Percentiles rank a stretch among this genome's conserved stretches.
Evolutionary conservation across 352 stramenopile species (phyloP).

Genomic region (Globisporangium heterothallicum): DNA sequence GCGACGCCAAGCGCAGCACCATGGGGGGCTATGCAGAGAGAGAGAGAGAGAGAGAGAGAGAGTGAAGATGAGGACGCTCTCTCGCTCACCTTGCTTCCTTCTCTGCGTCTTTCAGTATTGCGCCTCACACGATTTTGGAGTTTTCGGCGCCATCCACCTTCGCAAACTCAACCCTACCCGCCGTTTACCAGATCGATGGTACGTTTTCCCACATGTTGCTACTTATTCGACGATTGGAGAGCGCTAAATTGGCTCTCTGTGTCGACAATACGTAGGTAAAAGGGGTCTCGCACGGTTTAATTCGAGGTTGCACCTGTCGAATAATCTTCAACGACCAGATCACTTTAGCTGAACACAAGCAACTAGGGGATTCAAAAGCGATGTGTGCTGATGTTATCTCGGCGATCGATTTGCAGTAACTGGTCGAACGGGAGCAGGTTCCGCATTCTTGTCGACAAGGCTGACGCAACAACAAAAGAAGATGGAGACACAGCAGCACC

Average conservation of each 20-base stretch:
- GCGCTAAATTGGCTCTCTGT: neutral
- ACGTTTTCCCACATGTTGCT: neutral
- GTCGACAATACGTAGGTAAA: neutral
- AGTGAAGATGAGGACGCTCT: no score
- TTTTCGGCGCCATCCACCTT: neutral
- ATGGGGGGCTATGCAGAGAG: conserved; percentile 15
- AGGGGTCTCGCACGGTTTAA: no score
- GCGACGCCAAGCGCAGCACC: conserved; percentile 16
- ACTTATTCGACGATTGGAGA: neutral
- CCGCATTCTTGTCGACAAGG: no score
- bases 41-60: no score
- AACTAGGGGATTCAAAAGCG: no score
- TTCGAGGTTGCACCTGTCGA: no score
- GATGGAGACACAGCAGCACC: neutral
- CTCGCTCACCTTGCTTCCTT: conserved; percentile 1
- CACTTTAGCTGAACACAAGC: no score
- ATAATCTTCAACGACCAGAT: no score
- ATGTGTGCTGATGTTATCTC: no score
- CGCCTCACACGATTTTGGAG: conserved; percentile 3
- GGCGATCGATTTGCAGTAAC: no score
- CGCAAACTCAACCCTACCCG: conserved; percentile 11
- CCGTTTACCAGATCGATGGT: conserved; percentile 1
- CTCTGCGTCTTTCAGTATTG: conserved; percentile 7
- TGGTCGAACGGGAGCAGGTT: no score
- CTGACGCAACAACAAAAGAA: neutral